phyloP scores from a whole-genome alignment of 306 rosid species.

The Purshia tridentata region DNA sequence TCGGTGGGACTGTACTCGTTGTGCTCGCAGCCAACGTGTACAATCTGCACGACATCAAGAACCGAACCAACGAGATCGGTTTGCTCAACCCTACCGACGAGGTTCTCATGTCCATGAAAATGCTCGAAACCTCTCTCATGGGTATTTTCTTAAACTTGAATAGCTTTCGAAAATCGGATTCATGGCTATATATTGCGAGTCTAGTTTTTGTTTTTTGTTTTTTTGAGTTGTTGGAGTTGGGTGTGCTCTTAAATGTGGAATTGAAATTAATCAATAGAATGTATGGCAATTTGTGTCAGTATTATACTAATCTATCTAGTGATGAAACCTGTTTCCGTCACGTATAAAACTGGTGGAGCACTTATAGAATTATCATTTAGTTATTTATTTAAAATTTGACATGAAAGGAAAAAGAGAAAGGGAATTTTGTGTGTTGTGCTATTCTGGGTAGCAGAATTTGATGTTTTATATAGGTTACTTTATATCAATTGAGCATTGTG shows the following conservation, averaged over 20 bases:
- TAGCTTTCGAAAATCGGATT: neutral
- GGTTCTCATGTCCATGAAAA: slow-evolving; percentile 74
- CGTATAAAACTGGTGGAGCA: neutral
- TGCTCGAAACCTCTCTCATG: slow-evolving; percentile 94
- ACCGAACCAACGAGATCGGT: slow-evolving; percentile 61
- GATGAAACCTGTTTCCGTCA: neutral
- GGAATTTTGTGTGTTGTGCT: neutral
- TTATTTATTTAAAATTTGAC: too few relatives aligned
- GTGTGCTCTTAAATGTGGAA: neutral
- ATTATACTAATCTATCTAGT: neutral
- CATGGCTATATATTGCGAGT: neutral
- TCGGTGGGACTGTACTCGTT: slow-evolving; percentile 60
- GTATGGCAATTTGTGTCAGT: neutral
- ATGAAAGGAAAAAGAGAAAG: neutral
- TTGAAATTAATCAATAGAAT: neutral
- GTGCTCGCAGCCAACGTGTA: slow-evolving; percentile 61
- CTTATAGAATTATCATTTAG: too few relatives aligned
- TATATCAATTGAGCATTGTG: neutral
- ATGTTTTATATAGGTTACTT: neutral
- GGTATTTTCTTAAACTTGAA: slow-evolving; percentile 40
- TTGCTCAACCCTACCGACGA: slow-evolving; percentile 76
- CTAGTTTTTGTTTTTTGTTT: neutral
- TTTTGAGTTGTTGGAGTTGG: neutral
- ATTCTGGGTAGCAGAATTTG: neutral
- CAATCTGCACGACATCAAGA: slow-evolving; percentile 61